Evolutionary conservation across 441 rosid genomes (phyloP).

Genomic region (Adansonia madagascariensis): DNA sequence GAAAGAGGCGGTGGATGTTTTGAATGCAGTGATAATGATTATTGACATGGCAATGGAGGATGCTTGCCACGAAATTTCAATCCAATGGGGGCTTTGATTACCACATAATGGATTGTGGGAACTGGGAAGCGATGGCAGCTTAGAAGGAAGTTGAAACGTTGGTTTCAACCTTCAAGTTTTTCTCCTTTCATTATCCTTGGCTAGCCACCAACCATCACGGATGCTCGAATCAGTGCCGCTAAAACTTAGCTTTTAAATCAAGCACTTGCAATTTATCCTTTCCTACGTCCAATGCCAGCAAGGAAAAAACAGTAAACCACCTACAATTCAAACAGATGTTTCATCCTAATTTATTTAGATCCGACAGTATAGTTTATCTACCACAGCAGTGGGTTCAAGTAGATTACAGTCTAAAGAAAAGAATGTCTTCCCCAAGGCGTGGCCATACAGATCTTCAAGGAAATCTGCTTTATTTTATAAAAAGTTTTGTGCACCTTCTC

Average conservation of each 20-base stretch:
- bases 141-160: conserved; percentile 2
- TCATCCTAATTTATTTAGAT: conserved; percentile 12
- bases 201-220: neutral
- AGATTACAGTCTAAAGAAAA: neutral
- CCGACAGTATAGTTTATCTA: neutral
- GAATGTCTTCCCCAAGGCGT: neutral
- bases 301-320: neutral
- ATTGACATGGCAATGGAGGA: conserved; percentile 25
- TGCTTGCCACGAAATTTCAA: conserved; percentile 12
- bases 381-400: neutral
- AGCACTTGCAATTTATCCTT: neutral
- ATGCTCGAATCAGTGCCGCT: neutral
- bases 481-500: neutral
- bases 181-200: neutral
- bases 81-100: neutral
- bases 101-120: conserved; percentile 6
- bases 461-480: neutral
- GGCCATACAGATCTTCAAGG: neutral
- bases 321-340: neutral
- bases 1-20: conserved; percentile 16
- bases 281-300: neutral
- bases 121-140: neutral
- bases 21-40: conserved; percentile 21
- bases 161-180: neutral
- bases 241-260: neutral